Evolutionary conservation across 148 eudicot genomes (phyloP), one percentile per base, ranked within the genome.

Genomic region (Spergularia marina): DNA sequence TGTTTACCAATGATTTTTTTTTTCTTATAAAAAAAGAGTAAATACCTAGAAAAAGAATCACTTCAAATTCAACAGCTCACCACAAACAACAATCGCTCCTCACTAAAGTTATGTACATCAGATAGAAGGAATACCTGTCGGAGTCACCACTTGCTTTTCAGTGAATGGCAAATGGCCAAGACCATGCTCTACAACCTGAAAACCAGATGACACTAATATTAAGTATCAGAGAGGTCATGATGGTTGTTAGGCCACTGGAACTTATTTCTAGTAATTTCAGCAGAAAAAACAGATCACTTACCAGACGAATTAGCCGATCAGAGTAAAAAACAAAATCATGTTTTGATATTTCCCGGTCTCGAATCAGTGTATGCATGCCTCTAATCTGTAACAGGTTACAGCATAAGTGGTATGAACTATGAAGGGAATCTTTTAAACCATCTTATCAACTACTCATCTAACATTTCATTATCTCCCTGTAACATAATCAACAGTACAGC

Each of bases 171-270:
- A 86, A 78, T 94, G 91, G 71, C 98, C 98, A 88, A 94, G 98
- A 65, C 98, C 98, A 86, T 94, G 98, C 86, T 94, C 98, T 74
- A 91, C 98, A 73, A 94, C 98, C 98, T 94, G 87, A 76, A 76
- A 78, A 25, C 34, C 54, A 80, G 81, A 80, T 51, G 40, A 65
- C 67, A 39, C 58, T 15, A 73, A 9, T 25, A 52, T 9, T 15
- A 14, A 47, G 10, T 40, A 59, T 65, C 17, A 61, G 36, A 30
- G 36, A 30, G 36, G 36, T 30, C 36, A 30, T 30, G 2, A 30
- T 30, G 36, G 36, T 30, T 2, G 36, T 30, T 30, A 30, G 36
- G 36, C 36, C 36, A 30, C 36, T 30, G 36, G 36, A 30, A 30
- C 36, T 0, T 30, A 30, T 30, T 30, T 30, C 36, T 2, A 0